Percentiles rank a stretch among this genome's conserved stretches.
Conservation (phyloP, 2,329 filamentous ascomycete genomes). For the Cytospora piceae region DNA sequence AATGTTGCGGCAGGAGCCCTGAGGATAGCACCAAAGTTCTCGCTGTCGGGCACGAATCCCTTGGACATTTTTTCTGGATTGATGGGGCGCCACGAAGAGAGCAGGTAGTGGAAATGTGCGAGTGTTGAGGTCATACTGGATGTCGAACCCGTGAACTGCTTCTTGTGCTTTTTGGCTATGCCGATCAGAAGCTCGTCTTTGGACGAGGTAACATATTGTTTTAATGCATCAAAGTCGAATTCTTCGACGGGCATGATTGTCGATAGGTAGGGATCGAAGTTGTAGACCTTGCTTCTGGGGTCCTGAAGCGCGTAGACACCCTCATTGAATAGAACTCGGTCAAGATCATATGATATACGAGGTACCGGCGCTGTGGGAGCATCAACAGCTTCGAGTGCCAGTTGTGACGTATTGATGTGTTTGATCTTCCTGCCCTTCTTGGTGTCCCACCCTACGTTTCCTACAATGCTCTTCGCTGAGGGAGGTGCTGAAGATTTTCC, state of each 20-base stretch:
- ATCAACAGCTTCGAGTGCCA: conserved; percentile 14
- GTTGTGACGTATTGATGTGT: conserved; percentile 37
- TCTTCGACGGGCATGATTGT: conserved; percentile 91
- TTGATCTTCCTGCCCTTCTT: conserved; percentile 29
- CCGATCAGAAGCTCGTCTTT: conserved; percentile 73
- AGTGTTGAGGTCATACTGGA: conserved; percentile 93
- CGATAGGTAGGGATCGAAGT: conserved; percentile 94
- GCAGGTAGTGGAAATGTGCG: conserved; percentile 88
- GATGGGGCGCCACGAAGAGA: conserved; percentile 80
- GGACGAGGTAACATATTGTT: conserved; percentile 89
- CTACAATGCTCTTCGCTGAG: background rate
- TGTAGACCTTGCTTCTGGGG: conserved; percentile 83
- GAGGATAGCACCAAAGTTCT: conserved; percentile 72
- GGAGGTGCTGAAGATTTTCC: background rate
- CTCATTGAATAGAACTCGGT: conserved; percentile 92
- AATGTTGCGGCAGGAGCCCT: conserved; percentile 80
- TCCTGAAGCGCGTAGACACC: conserved; percentile 94
- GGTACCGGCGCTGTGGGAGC: conserved; percentile 51
- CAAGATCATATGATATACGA: conserved; percentile 72
- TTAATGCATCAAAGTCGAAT: conserved; percentile 88
- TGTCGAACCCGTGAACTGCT: conserved; percentile 90
- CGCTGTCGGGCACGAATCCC: conserved; percentile 63
- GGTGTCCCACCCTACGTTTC: background rate
- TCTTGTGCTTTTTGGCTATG: conserved; percentile 67
- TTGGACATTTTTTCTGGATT: conserved; percentile 69